phyloP scores from a whole-genome alignment of 2,329 filamentous ascomycete species.

The Xylaria sp. region DNA sequence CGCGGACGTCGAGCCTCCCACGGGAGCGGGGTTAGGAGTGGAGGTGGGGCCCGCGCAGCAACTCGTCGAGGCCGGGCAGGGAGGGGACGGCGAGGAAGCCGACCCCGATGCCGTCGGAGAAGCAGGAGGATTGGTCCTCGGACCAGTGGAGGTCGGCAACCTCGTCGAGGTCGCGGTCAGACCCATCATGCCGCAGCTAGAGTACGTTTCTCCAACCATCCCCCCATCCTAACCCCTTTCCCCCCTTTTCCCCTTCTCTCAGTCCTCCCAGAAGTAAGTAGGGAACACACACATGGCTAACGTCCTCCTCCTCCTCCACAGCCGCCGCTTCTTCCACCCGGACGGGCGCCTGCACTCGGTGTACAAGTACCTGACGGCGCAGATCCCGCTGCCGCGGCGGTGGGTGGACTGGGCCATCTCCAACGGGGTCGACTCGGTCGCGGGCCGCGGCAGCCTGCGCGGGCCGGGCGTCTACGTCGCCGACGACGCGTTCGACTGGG shows the following conservation, averaged over 20 bases:
- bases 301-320: not conserved
- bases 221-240: not conserved
- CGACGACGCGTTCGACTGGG: conserved; percentile 20
- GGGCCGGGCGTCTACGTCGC: conserved; percentile 9
- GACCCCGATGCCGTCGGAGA: not conserved
- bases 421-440: conserved; percentile 9
- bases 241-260: not conserved
- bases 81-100: not conserved
- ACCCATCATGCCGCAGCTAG: conserved; percentile 14
- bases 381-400: conserved; percentile 20
- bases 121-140: not conserved
- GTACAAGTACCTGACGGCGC: conserved; percentile 22
- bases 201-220: not conserved
- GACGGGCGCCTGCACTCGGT: conserved; percentile 17
- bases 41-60: not conserved
- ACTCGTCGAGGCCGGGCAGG: not conserved
- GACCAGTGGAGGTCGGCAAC: not conserved
- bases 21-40: not conserved
- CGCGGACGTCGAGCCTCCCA: not conserved
- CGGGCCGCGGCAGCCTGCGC: conserved; percentile 16
- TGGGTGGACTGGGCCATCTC: conserved; percentile 20
- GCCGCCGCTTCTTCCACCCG: conserved; percentile 22
- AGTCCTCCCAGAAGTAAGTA: too few relatives aligned
- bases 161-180: not conserved
- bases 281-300: too few relatives aligned